Conservation (phyloP, 306 rosid genomes). For the Lotus japonicus region DNA sequence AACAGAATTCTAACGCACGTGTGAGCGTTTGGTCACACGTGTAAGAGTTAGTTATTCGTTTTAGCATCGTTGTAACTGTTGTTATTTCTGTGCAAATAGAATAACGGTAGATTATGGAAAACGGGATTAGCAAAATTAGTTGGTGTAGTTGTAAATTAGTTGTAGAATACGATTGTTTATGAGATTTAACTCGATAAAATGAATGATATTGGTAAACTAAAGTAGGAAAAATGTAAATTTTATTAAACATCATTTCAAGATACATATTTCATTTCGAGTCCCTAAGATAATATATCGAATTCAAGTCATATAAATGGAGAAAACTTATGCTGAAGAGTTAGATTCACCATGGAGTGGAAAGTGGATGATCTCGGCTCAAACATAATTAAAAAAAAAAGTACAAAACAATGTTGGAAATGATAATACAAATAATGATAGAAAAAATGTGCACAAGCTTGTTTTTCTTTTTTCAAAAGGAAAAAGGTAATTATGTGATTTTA, state of each 20-base stretch:
- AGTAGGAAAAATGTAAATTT: neutral
- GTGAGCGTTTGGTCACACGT: constrained; percentile 22
- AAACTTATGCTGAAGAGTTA: too few species aligned
- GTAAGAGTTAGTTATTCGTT: constrained; percentile 27
- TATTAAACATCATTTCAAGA: too few species aligned
- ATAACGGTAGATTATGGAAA: constrained; percentile 33
- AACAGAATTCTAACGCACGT: constrained; percentile 43
- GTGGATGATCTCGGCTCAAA: too few species aligned
- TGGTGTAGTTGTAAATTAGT: neutral
- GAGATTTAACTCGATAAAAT: too few species aligned
- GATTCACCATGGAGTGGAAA: too few species aligned
- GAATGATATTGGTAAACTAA: too few species aligned
- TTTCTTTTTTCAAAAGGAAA: neutral
- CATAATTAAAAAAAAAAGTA: too few species aligned
- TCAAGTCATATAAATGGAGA: too few species aligned
- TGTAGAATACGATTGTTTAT: neutral
- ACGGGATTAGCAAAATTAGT: constrained; percentile 24
- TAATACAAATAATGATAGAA: neutral
- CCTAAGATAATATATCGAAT: too few species aligned
- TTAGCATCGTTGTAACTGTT: neutral
- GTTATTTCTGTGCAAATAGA: constrained; percentile 31
- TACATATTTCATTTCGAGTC: too few species aligned
- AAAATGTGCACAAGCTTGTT: neutral
- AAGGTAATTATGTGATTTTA: neutral
- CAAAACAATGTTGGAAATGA: neutral